Percentiles rank a stretch among this genome's conserved stretches.
Evolutionary conservation across 352 stramenopile species (phyloP).

Genomic region (Globisporangium echinulatum): DNA sequence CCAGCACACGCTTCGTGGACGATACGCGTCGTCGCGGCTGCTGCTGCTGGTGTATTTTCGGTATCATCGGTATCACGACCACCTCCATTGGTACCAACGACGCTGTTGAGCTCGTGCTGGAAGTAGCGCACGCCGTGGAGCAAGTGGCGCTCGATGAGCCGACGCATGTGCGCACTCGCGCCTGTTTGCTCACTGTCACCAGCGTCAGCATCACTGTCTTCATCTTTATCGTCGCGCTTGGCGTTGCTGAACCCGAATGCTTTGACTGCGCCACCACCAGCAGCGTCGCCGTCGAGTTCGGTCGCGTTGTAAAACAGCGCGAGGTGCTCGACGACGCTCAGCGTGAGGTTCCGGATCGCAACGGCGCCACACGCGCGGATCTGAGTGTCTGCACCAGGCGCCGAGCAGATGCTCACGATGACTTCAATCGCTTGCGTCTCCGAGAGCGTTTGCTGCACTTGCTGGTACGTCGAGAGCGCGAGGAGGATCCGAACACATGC

Average conservation of each 20-base stretch:
- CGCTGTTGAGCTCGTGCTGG: slow-evolving; percentile 33
- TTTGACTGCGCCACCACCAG: not conserved
- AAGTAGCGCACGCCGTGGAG: slow-evolving; percentile 55
- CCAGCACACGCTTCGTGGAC: slow-evolving; percentile 48
- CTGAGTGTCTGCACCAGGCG: slow-evolving; percentile 14
- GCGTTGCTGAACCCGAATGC: not conserved
- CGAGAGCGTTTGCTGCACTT: slow-evolving; percentile 40
- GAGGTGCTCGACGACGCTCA: slow-evolving; percentile 52
- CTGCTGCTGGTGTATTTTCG: not conserved
- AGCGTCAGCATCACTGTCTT: not conserved
- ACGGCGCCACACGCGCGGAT: slow-evolving; percentile 52
- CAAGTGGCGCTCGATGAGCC: slow-evolving; percentile 45
- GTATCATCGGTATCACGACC: not conserved
- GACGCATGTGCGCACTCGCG: slow-evolving; percentile 17
- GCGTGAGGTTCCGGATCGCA: slow-evolving; percentile 61
- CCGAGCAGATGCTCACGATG: slow-evolving; percentile 48
- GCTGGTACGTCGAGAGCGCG: slow-evolving; percentile 62
- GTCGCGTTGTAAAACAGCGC: slow-evolving; percentile 43
- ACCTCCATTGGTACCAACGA: not conserved
- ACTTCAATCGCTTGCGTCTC: slow-evolving; percentile 65
- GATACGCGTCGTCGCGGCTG: slow-evolving; percentile 24
- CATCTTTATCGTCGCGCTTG: not conserved
- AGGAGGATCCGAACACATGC: slow-evolving; percentile 45
- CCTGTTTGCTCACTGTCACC: not conserved
- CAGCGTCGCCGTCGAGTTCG: slow-evolving; percentile 11